Percentiles rank a stretch among this genome's conserved stretches.
Conservation (phyloP, 1,139 yeast genomes). For the Magnusiomyces fungicola region DNA sequence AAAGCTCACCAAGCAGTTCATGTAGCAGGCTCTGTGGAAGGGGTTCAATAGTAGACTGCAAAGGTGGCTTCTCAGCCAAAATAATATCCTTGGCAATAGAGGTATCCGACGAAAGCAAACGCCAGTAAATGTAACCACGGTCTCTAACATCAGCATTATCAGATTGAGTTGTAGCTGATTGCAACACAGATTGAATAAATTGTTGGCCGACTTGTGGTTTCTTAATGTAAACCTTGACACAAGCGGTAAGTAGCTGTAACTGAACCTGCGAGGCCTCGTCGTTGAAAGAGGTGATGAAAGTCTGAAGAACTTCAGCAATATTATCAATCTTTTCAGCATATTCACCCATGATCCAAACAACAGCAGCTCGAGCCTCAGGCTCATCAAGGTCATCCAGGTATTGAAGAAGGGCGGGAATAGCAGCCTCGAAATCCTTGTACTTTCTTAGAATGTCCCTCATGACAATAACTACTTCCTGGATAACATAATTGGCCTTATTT, state of each 20-base stretch:
- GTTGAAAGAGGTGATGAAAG: conserved; percentile 53
- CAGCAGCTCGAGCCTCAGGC: conserved; percentile 62
- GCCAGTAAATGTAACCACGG: conserved; percentile 91
- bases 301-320: conserved; percentile 38
- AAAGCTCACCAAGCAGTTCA: conserved; percentile 64
- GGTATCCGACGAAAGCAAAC: conserved; percentile 65
- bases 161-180: conserved; percentile 68
- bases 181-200: conserved; percentile 63
- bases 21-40: conserved; percentile 65
- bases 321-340: conserved; percentile 68
- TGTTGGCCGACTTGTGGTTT: conserved; percentile 40
- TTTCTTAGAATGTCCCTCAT: conserved; percentile 72
- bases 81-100: conserved; percentile 44
- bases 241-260: conserved; percentile 63
- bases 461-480: conserved; percentile 74
- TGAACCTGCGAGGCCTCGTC: conserved; percentile 76
- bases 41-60: conserved; percentile 61
- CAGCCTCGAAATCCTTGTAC: conserved; percentile 55
- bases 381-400: conserved; percentile 52
- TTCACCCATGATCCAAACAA: conserved; percentile 86
- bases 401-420: conserved; percentile 63
- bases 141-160: conserved; percentile 93
- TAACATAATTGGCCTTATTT: conserved; percentile 66
- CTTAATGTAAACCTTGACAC: conserved; percentile 65
- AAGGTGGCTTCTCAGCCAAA: conserved; percentile 58